Evolutionary conservation across 2,329 filamentous ascomycete genomes (phyloP).

Genomic region (Neospermospora avenae): DNA sequence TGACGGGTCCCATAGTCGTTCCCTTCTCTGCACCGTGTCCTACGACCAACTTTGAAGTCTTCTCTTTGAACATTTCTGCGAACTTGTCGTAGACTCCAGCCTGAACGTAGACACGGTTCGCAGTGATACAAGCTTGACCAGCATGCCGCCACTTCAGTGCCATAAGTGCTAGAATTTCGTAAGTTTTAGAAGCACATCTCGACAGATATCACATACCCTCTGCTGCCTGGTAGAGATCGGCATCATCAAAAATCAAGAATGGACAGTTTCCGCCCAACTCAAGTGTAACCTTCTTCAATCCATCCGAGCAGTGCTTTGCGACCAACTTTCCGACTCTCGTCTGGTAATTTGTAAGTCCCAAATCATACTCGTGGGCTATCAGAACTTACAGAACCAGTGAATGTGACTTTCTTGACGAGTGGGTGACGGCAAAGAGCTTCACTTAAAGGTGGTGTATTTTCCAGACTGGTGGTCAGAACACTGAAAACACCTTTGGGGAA

Average conservation of each 20-base stretch:
- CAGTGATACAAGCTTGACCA: conserved; percentile 63
- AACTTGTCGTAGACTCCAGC: conserved; percentile 59
- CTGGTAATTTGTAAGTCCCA: conserved; percentile 10
- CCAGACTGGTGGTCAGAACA: conserved; percentile 56
- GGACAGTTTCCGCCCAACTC: conserved; percentile 65
- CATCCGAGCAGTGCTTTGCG: conserved; percentile 55
- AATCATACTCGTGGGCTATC: neutral
- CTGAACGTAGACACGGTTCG: conserved; percentile 64
- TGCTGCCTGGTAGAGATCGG: conserved; percentile 55
- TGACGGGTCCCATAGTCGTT: conserved; percentile 59
- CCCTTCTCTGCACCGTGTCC: conserved; percentile 57
- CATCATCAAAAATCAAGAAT: conserved; percentile 62
- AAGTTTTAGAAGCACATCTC: neutral
- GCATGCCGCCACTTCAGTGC: conserved; percentile 55
- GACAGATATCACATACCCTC: conserved; percentile 37
- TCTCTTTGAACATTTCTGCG: conserved; percentile 50
- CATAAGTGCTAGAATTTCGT: conserved; percentile 37
- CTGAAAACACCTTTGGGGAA: conserved; percentile 59
- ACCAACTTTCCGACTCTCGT: conserved; percentile 61
- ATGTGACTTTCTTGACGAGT: conserved; percentile 58
- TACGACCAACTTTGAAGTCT: conserved; percentile 52
- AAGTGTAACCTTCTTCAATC: conserved; percentile 61
- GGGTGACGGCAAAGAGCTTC: conserved; percentile 55
- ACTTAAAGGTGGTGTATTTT: conserved; percentile 51
- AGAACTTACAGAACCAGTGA: conserved; percentile 48